phyloP scores from a whole-genome alignment of 1,139 yeast species.

The Geotrichum phurueaensis region DNA sequence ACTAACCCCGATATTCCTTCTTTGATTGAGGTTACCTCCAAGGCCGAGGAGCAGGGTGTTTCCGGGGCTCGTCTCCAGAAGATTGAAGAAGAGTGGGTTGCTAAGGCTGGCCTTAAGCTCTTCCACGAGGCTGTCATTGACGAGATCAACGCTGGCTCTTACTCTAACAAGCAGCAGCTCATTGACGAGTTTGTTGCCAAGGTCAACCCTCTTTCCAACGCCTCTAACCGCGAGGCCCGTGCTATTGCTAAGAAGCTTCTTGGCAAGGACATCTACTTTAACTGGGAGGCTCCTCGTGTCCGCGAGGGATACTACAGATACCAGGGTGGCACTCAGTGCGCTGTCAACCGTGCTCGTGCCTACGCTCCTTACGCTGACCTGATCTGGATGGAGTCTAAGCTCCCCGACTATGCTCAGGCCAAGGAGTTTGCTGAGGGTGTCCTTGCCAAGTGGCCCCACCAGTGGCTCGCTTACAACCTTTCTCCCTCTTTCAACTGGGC shows the following conservation, averaged over 20 bases:
- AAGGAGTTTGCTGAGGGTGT: constrained; percentile 93
- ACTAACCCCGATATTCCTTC: constrained; percentile 78
- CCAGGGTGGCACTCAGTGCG: constrained; percentile 95
- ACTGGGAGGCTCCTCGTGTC: constrained; percentile 96
- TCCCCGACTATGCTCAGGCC: constrained; percentile 91
- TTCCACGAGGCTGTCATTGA: constrained; percentile 91
- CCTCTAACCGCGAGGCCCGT: constrained; percentile 77
- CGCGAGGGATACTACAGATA: constrained; percentile 97
- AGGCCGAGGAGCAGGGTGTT: constrained; percentile 71
- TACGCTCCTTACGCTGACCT: constrained; percentile 93
- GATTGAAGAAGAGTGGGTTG: constrained; percentile 79
- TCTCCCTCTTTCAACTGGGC: constrained; percentile 99
- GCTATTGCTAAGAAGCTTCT: constrained; percentile 66
- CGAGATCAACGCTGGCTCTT: constrained; percentile 59
- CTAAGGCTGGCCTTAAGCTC: constrained; percentile 76
- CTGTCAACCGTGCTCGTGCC: constrained; percentile 94
- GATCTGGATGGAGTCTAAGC: constrained; percentile 98
- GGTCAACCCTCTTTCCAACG: constrained; percentile 68
- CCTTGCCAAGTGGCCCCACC: constrained; percentile 70
- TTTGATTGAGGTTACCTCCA: constrained; percentile 70
- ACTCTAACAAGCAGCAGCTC: constrained; percentile 58
- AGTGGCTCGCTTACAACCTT: constrained; percentile 94
- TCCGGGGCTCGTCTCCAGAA: constrained; percentile 64
- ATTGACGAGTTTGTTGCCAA: constrained; percentile 60
- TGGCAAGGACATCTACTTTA: constrained; percentile 81